Evolutionary conservation across 2,329 filamentous ascomycete species (phyloP), one percentile per base, ranked within the genome.

Genomic region (Cladophialophora psammophila): DNA sequence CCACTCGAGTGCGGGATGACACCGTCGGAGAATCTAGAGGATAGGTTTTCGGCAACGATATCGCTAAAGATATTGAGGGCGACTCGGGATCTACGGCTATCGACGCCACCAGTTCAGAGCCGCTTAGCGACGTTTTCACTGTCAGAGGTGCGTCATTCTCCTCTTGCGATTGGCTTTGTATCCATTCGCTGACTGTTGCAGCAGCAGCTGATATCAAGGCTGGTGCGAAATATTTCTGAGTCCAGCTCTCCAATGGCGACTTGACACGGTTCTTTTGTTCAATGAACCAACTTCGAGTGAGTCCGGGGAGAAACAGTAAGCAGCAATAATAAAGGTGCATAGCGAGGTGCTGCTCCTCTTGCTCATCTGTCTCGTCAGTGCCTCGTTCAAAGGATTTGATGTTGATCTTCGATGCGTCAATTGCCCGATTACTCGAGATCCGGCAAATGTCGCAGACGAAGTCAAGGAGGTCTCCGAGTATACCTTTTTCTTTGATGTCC

Each of bases 41-140:
- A 75, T 96, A 99, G 48, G 89, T 89, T 1, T 87, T 81, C 0
- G 94, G 94, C 0, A 99, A 85, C 5, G 87, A 86, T 73, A 99
- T 90, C n/a, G 88, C 85, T 74, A 99, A 89, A 40, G 89, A 85
- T 69, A 98, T 95, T 10, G 90, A 86, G 65, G 95, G 93, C 35
- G 89, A 88, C 73, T 91, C 88, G 67, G 98, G 94, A 76, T 99
- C 95, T 10, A 99, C 88, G 60, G 91, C 88, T 76, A 97, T 97
- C 3, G 89, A 89, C 0, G 93, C 93, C 12, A 89, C 90, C 40
- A 98, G 87, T 78, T 98, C 94, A 57, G 87, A 86, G 0, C 88
- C 88, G 10, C 87, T 83, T 38, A 86, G 85, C 64, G 89, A 91
- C 9, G 96, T 87, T 76, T 91, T 94, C 64, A 98, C 84, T 15